Evolutionary conservation across 257 asterid genomes (phyloP), one percentile per base, ranked within the genome.

Genomic region (Cinchona pubescens): DNA sequence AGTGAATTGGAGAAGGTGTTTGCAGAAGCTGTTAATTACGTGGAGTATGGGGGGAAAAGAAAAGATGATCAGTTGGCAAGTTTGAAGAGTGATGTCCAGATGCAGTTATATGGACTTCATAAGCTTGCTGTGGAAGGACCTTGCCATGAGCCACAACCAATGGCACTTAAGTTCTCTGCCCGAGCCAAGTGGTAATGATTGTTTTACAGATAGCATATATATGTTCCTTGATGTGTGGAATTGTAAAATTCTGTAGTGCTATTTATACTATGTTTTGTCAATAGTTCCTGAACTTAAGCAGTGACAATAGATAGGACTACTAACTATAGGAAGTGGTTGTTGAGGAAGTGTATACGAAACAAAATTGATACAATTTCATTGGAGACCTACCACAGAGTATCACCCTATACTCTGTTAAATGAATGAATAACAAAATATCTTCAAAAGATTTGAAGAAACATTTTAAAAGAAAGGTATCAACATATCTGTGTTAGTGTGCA

Each of bases 121-220:
- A 90, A 86, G 76, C 83, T 90, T 73, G 98, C 94, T n/a, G 85
- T 91, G 1, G 94, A 93, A 80, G 97, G 98, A 70, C 89, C 96
- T 35, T 93, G 98, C 81, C 82, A 79, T 64, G 91, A 84, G 77
- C 83, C 97, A 45, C 97, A 83, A 67, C 98, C 98, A 3, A 93
- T 93, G 94, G 96, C 90, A 11, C 75, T 93, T 68, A 87, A 82
- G 82, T 49, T 94, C 45, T 82, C 89, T 16, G 89, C 97, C 72
- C 96, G 96, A 11, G 91, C 96, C 30, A 94, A 88, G 90, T 94
- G 98, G 98, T 94, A 94, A 75, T 80, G 25, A 34, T 72, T 35
- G 53, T 25, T 78, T 75, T 61, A 32, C 35, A 40, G 30, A 74
- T 29, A 34, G 27, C 42, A 27, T 51, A 69, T 32, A 14, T 59